phyloP scores from a whole-genome alignment of 257 asterid genomes.

The Solanum chilense region DNA sequence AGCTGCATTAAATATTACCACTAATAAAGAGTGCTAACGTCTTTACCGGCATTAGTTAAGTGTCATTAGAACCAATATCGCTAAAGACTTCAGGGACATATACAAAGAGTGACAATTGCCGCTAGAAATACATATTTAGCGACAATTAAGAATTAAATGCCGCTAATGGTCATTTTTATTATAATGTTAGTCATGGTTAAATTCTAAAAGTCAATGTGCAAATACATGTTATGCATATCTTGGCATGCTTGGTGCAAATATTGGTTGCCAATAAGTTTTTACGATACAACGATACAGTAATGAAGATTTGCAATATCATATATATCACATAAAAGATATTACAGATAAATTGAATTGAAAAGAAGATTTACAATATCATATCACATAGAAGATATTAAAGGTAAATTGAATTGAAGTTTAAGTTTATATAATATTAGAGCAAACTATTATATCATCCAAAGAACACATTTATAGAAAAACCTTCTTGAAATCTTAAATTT shows the following conservation, averaged over 20 bases:
- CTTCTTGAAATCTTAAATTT: not conserved
- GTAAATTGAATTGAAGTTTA: not conserved
- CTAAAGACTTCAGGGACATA: too few relatives aligned
- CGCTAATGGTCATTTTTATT: too few relatives aligned
- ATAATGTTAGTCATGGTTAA: accelerated
- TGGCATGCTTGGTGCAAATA: not conserved
- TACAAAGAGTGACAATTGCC: too few relatives aligned
- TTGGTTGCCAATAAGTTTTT: not conserved
- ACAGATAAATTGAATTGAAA: too few relatives aligned
- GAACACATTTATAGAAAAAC: not conserved
- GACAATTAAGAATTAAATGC: too few relatives aligned
- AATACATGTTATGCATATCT: not conserved
- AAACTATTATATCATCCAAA: not conserved
- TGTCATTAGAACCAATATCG: too few relatives aligned
- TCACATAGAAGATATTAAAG: not conserved
- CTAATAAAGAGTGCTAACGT: too few relatives aligned
- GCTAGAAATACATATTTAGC: too few relatives aligned
- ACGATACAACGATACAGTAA: not conserved
- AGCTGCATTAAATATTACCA: too few relatives aligned
- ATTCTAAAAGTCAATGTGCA: not conserved
- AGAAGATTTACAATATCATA: not conserved
- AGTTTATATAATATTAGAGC: not conserved
- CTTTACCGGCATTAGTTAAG: too few relatives aligned
- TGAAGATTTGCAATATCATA: not conserved
- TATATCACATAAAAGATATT: too few relatives aligned